Base-by-base conservation (phyloP, 768 basidiomycete species). In the Suillus bovinus region DNA sequence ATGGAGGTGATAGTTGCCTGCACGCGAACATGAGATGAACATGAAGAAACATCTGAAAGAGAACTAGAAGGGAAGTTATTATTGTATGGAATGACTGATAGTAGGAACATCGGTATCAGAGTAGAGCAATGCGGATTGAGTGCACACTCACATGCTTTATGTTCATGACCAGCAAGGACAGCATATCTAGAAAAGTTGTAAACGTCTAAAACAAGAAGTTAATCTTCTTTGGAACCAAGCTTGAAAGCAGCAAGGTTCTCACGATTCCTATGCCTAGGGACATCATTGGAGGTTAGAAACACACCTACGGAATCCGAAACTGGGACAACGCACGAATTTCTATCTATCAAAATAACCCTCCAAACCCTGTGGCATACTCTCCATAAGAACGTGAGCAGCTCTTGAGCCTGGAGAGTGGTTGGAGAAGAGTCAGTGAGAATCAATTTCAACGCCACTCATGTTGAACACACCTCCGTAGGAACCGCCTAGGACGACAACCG, bases 131-230 rank as follows among this genome's bases (percentile, higher is more conserved):
- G 65, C 4, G 17, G 14, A 6, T 27, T 39, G 6, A 27, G 38
- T 4, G 24, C 20, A 72, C 81, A 64, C 33, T 33, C 60, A 84
- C 83, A 88, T 29, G 85, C 85, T 77, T 87, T 88, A 72, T 87
- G 83, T 72, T 86, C 86, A 65, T 87, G 83, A 22, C 83, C 81
- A 42, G 84, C 78, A 5, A 87, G 78, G 22, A 86, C 81, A 20
- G 85, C 81, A 58, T 82, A 80, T 58, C 86, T 77, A 5, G 86
- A 83, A 47, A 88, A 78, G 34, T 84, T 81, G 70, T 88, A 89
- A 1, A 86, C 78, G 66, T 85, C 82, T 80, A 59, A 33, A 24
- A 62, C 39, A 2, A 4, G 2, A 44, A 33, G 17, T 47, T 42
- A 33, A 16, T 16, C 6, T 20, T 39, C 50, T n/a, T 1, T 33